Evolutionary conservation across 768 basidiomycete species (phyloP).

Genomic region (Sistotremastrum suecicum): DNA sequence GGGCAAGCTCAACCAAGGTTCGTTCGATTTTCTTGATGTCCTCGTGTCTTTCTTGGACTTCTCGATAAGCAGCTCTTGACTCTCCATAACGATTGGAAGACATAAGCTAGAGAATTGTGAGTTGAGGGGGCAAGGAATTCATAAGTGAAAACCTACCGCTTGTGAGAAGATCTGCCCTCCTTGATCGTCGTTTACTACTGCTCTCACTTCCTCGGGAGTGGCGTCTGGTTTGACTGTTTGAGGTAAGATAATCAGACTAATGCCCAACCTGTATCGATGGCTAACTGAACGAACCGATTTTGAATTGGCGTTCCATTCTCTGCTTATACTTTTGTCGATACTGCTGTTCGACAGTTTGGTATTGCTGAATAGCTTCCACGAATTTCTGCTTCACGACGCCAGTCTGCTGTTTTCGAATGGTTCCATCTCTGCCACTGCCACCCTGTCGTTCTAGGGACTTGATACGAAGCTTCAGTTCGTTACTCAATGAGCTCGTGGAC

Average conservation of each 20-base stretch:
- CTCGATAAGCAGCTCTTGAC: constrained; percentile 66
- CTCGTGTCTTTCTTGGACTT: constrained; percentile 80
- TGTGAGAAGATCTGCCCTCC: constrained; percentile 64
- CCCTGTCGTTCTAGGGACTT: constrained; percentile 46
- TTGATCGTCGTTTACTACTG: constrained; percentile 56
- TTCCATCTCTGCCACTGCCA: constrained; percentile 45
- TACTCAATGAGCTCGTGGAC: constrained; percentile 46
- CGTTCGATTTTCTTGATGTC: constrained; percentile 77
- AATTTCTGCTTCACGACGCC: constrained; percentile 53
- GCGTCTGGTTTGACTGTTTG: constrained; percentile 72
- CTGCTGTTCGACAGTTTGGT: constrained; percentile 64
- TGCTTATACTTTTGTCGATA: constrained; percentile 49
- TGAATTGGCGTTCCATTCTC: constrained; percentile 61
- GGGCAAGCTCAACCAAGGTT: constrained; percentile 79
- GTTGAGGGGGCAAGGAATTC: neutral
- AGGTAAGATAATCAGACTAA: neutral
- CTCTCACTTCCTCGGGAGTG: constrained; percentile 63
- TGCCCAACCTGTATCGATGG: neutral
- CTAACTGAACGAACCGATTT: constrained; percentile 38
- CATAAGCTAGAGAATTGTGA: constrained; percentile 34
- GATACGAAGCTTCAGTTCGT: constrained; percentile 43
- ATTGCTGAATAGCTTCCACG: constrained; percentile 61
- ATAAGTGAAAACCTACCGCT: constrained; percentile 29
- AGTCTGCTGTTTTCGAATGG: constrained; percentile 63
- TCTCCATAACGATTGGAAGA: constrained; percentile 74